Evolutionary conservation across 805 yeast species (phyloP).

Genomic region (Metschnikowia koreensis): DNA sequence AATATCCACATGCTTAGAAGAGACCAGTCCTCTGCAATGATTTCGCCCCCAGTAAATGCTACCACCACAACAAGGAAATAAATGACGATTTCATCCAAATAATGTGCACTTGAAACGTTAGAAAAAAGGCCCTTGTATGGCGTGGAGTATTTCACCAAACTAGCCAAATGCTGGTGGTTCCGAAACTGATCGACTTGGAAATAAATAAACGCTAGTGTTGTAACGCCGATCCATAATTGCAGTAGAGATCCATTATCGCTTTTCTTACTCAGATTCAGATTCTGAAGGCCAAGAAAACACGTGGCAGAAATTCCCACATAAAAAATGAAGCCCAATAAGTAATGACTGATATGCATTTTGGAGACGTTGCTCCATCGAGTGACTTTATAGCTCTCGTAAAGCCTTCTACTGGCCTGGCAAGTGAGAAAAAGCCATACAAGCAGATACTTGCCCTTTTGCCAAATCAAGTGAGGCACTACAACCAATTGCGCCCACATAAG

Average conservation of each 20-base stretch:
- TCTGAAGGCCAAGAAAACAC: slow-evolving; percentile 9
- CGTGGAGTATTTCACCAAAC: slow-evolving; percentile 51
- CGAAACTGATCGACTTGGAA: slow-evolving; percentile 52
- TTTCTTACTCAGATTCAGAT: not conserved
- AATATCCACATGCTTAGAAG: slow-evolving; percentile 24
- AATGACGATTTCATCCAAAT: slow-evolving; percentile 61
- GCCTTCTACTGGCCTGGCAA: slow-evolving; percentile 55
- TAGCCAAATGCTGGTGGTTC: slow-evolving; percentile 51
- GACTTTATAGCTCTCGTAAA: slow-evolving; percentile 52
- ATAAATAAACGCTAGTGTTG: slow-evolving; percentile 23
- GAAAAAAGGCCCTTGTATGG: slow-evolving; percentile 54
- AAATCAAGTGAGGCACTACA: slow-evolving; percentile 11
- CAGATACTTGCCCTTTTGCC: slow-evolving; percentile 15
- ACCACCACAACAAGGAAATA: slow-evolving; percentile 41
- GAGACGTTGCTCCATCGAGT: slow-evolving; percentile 47
- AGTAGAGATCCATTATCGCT: not conserved
- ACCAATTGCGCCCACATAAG: slow-evolving; percentile 23
- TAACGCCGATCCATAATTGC: not conserved
- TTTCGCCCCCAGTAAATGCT: slow-evolving; percentile 9
- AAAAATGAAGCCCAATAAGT: slow-evolving; percentile 60
- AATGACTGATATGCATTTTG: slow-evolving; percentile 64
- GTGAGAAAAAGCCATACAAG: slow-evolving; percentile 25
- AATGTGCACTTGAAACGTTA: slow-evolving; percentile 63
- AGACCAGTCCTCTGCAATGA: slow-evolving; percentile 20
- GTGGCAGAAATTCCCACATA: slow-evolving; percentile 50